phyloP scores from a whole-genome alignment of 1,139 yeast species.

The Wickerhamomyces sp. region DNA sequence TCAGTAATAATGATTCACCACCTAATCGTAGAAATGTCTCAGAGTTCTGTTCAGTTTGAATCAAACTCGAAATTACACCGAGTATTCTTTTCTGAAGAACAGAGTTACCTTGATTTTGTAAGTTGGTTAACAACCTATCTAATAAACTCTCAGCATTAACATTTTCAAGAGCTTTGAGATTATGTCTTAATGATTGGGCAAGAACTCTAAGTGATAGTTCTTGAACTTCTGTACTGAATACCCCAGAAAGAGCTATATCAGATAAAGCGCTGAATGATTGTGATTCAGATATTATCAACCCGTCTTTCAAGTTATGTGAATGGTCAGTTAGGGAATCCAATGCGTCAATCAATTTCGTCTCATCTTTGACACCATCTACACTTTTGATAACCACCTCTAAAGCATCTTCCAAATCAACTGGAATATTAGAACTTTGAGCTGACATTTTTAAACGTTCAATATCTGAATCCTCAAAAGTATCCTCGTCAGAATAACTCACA shows the following conservation, averaged over 20 bases:
- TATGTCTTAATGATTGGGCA: conserved; percentile 63
- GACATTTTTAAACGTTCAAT: conserved; percentile 16
- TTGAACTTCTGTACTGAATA: conserved; percentile 23
- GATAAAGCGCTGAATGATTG: conserved; percentile 9
- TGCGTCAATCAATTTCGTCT: conserved; percentile 2
- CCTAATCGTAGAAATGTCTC: conserved; percentile 7
- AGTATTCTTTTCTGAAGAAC: conserved; percentile 42
- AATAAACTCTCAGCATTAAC: conserved; percentile 16
- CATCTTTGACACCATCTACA: background rate
- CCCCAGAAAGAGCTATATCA: conserved; percentile 3
- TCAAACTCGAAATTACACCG: conserved; percentile 43
- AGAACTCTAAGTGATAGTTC: conserved; percentile 49
- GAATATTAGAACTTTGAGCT: conserved; percentile 10
- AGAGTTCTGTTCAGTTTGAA: conserved; percentile 26
- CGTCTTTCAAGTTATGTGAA: conserved; percentile 23
- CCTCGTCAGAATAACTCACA: conserved; percentile 11
- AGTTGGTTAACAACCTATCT: conserved; percentile 20
- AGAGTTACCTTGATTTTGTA: conserved; percentile 18
- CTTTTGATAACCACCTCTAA: conserved; percentile 6
- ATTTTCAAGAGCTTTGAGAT: conserved; percentile 53
- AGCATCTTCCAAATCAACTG: conserved; percentile 18
- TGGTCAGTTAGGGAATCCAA: conserved; percentile 22
- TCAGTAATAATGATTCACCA: conserved; percentile 16
- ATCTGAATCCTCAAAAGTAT: conserved; percentile 17
- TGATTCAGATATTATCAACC: conserved; percentile 16